phyloP scores from a whole-genome alignment of 208 protist genomes.

The Acanthamoeba culbertsoni region DNA sequence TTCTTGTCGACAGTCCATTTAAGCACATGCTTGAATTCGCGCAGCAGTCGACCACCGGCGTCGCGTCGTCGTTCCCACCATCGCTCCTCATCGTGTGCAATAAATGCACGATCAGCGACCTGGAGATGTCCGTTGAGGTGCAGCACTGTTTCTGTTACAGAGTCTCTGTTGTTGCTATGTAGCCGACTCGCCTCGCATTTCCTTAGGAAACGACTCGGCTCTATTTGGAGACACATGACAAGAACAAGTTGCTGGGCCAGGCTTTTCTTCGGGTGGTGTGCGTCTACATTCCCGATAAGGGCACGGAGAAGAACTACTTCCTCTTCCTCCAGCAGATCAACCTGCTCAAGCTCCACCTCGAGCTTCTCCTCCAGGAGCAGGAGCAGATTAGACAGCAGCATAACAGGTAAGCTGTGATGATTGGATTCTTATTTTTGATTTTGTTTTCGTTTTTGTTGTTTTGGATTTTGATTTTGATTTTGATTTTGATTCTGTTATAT shows the following conservation, averaged over 20 bases:
- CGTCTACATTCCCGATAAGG: constrained; percentile 19
- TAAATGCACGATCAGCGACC: constrained; percentile 17
- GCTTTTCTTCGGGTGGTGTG: constrained; percentile 23
- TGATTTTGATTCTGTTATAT: neutral
- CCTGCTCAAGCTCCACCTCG: constrained; percentile 13
- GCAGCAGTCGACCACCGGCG: neutral
- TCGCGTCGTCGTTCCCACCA: neutral
- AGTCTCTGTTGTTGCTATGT: neutral
- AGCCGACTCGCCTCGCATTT: neutral
- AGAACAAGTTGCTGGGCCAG: constrained; percentile 2
- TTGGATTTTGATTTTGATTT: neutral
- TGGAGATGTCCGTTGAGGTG: constrained; percentile 3
- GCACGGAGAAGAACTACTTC: constrained; percentile 36
- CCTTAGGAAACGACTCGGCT: neutral
- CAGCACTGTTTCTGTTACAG: neutral
- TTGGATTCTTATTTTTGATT: neutral
- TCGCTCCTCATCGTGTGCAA: constrained; percentile 22
- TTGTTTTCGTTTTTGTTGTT: neutral
- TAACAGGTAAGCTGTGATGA: neutral
- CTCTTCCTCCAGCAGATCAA: constrained; percentile 11
- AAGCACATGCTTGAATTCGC: constrained; percentile 40
- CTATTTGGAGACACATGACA: constrained; percentile 29
- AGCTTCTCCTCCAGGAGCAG: constrained; percentile 15
- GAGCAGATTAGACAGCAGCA: constrained; percentile 10
- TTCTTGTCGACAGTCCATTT: neutral